These are phyloP conservation scores for Cyclotella choctawhatcheeana DNA, from an alignment of 108 stramenopile species.

Conservation along the genomic window DNA sequence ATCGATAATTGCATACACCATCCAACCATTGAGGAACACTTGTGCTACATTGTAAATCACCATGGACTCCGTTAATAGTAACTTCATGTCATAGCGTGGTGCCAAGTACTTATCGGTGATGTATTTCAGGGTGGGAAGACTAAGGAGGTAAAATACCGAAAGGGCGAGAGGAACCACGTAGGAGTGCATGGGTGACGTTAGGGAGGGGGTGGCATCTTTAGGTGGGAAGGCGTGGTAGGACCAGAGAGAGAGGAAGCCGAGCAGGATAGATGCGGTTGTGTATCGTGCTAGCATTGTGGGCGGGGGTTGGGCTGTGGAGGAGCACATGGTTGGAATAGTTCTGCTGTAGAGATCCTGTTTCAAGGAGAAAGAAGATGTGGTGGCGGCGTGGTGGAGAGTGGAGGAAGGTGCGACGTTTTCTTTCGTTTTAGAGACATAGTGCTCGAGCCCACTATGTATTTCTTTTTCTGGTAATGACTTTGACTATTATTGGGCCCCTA, in stretches of 20 bases:
- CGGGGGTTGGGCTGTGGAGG: slow-evolving; percentile 50
- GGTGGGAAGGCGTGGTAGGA: slow-evolving; percentile 66
- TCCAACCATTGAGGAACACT: slow-evolving; percentile 95
- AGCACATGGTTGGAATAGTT: too few species aligned
- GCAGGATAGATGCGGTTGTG: slow-evolving; percentile 74
- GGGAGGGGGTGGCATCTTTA: slow-evolving; percentile 60
- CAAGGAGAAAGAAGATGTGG: too few species aligned
- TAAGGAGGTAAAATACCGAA: slow-evolving; percentile 74
- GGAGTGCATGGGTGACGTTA: slow-evolving; percentile 62
- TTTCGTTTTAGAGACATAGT: too few species aligned
- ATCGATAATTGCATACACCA: slow-evolving; percentile 83
- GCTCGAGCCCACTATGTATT: too few species aligned
- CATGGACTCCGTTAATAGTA: slow-evolving; percentile 85
- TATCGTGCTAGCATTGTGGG: slow-evolving; percentile 59
- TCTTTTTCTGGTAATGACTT: too few species aligned
- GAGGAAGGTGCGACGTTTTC: too few species aligned
- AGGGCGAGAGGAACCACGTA: slow-evolving; percentile 63
- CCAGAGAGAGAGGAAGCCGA: slow-evolving; percentile 76
- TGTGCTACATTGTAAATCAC: slow-evolving; percentile 96
- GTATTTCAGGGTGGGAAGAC: slow-evolving; percentile 66
- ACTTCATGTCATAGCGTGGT: slow-evolving; percentile 70
- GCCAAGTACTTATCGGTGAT: slow-evolving; percentile 60
- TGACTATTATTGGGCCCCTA: too few species aligned
- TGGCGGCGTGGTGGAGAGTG: too few species aligned
- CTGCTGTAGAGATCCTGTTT: too few species aligned